A percentile compares a stretch with the other conserved stretches of the same genome.
Conservation (phyloP, 345 rosid genomes). For the Gossypium stocksii region DNA sequence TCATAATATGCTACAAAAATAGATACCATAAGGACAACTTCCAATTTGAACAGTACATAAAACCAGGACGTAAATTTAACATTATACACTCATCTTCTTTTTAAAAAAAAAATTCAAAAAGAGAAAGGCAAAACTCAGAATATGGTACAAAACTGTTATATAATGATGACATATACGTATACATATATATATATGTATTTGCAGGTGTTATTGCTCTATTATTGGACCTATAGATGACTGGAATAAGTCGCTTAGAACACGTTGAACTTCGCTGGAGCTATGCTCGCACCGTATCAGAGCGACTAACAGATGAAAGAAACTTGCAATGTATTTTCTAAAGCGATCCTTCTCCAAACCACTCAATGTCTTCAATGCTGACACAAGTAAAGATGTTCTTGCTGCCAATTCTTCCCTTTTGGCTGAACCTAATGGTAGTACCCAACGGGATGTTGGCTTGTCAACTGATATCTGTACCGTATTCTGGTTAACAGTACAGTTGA, state of each 20-base stretch:
- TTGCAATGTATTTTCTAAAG: constrained; percentile 48
- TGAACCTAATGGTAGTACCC: constrained; percentile 69
- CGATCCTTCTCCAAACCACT: constrained; percentile 49
- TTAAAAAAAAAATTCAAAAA: neutral
- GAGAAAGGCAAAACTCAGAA: neutral
- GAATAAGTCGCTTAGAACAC: constrained; percentile 57
- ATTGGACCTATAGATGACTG: constrained; percentile 82
- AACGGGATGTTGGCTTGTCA: constrained; percentile 32
- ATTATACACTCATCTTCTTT: neutral
- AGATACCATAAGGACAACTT: neutral
- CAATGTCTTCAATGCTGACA: constrained; percentile 53
- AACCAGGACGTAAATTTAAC: neutral
- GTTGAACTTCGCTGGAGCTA: constrained; percentile 75
- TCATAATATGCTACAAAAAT: neutral
- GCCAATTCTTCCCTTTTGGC: constrained; percentile 82
- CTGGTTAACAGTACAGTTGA: constrained; percentile 42
- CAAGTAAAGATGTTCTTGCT: constrained; percentile 62
- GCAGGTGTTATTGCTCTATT: constrained; percentile 31
- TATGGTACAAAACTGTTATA: constrained; percentile 26
- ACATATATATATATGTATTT: neutral
- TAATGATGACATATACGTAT: neutral
- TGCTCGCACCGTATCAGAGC: constrained; percentile 85
- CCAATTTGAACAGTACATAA: neutral
- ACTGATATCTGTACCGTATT: constrained; percentile 23
- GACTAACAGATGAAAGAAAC: constrained; percentile 67